phyloP scores from a whole-genome alignment of 2,329 filamentous ascomycete species.

The Truncatella angustata region DNA sequence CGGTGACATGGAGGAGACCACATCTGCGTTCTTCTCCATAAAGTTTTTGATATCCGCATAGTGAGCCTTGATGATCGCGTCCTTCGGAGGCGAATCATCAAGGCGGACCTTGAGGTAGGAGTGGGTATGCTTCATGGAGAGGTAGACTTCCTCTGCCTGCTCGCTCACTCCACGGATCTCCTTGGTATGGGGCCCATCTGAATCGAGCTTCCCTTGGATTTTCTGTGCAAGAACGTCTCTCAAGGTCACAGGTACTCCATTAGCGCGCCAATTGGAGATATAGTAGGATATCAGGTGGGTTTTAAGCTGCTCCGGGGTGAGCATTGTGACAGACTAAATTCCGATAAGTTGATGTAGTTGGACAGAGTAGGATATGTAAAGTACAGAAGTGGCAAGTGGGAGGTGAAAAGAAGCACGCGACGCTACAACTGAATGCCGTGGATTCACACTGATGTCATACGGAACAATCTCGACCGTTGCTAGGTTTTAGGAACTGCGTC shows the following conservation, averaged over 20 bases:
- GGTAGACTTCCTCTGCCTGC: background rate
- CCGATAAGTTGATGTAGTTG: no score
- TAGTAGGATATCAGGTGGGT: conserved; percentile 3
- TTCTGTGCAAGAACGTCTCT: background rate
- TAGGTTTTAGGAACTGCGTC: no score
- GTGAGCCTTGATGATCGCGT: conserved; percentile 4
- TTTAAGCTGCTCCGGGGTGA: conserved; percentile 5
- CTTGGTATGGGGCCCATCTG: no score
- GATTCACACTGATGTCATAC: no score
- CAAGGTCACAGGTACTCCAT: background rate
- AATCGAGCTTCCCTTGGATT: no score
- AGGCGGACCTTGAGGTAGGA: background rate
- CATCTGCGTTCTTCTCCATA: background rate
- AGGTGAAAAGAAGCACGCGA: no score
- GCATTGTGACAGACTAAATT: background rate
- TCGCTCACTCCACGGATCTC: background rate
- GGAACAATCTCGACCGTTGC: no score
- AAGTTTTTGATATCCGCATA: background rate
- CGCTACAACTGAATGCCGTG: no score
- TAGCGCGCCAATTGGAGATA: background rate
- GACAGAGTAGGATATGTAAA: no score
- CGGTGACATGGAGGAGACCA: background rate
- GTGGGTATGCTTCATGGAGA: background rate
- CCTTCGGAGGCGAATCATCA: background rate
- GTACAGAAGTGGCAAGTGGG: no score